A percentile compares a stretch with the other conserved stretches of the same genome.
Conservation (phyloP, 768 basidiomycete genomes). For the Amanita subjunquillea region DNA sequence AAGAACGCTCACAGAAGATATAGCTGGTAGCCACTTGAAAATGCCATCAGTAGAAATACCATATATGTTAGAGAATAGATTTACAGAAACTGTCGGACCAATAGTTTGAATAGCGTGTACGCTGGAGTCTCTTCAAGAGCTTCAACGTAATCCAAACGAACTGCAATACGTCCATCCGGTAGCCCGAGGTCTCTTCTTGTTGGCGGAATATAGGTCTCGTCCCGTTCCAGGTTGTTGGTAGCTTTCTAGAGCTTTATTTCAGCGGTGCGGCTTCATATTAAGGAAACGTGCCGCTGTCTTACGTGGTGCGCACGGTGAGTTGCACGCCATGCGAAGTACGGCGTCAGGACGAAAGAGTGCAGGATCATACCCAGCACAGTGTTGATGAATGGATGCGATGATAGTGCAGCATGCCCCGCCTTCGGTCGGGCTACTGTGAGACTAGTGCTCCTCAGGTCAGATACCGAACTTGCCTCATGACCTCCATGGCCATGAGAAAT, state of each 20-base stretch:
- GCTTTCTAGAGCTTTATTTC: slow-evolving; percentile 21
- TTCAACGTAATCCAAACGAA: slow-evolving; percentile 32
- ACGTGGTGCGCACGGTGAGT: slow-evolving; percentile 61
- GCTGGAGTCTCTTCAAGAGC: slow-evolving; percentile 40
- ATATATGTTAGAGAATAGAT: slow-evolving; percentile 9
- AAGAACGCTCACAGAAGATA: slow-evolving; percentile 28
- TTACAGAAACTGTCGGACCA: slow-evolving; percentile 39
- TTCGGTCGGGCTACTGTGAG: slow-evolving; percentile 10
- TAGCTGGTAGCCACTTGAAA: slow-evolving; percentile 30
- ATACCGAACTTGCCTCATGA: slow-evolving; percentile 27
- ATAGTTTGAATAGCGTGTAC: slow-evolving; percentile 38
- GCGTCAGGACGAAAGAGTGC: slow-evolving; percentile 39
- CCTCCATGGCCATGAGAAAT: slow-evolving; percentile 15
- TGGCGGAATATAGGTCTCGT: slow-evolving; percentile 61
- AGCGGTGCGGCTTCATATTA: not conserved
- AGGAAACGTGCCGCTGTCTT: slow-evolving; percentile 13
- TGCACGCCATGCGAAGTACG: slow-evolving; percentile 58
- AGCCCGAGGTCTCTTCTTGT: slow-evolving; percentile 31
- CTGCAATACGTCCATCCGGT: slow-evolving; percentile 29
- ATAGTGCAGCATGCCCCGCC: slow-evolving; percentile 42
- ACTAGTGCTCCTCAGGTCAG: not conserved
- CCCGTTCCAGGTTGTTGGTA: slow-evolving; percentile 49
- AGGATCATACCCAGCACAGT: slow-evolving; percentile 26
- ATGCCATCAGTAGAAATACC: not conserved
- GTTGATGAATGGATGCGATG: slow-evolving; percentile 26